Evolutionary conservation across 805 yeast species (phyloP).

Genomic region (Blastobotrys terrestris): DNA sequence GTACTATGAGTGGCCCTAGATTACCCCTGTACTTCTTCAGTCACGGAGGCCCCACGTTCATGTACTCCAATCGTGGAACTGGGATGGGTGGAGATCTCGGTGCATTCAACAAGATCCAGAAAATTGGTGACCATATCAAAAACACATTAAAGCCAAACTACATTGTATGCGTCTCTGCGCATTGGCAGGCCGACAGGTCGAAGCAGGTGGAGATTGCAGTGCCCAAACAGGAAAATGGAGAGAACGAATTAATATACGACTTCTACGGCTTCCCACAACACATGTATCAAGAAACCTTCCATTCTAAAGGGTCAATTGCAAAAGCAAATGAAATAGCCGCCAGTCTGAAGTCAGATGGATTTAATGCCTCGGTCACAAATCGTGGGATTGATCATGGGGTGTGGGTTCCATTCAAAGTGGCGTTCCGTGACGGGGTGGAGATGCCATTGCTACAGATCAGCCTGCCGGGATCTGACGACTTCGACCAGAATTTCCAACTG

Average conservation of each 20-base stretch:
- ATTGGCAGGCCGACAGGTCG: constrained; percentile 49
- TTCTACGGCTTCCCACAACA: constrained; percentile 65
- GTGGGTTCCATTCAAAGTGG: constrained; percentile 75
- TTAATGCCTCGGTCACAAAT: constrained; percentile 35
- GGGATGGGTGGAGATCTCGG: constrained; percentile 40
- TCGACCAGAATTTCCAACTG: constrained; percentile 39
- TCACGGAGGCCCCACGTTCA: constrained; percentile 83
- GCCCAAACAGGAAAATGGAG: constrained; percentile 30
- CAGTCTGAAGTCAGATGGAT: constrained; percentile 38
- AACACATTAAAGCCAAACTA: constrained; percentile 49
- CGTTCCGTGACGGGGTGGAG: constrained; percentile 36
- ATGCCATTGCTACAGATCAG: constrained; percentile 41
- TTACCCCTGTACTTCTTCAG: constrained; percentile 61
- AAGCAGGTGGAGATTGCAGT: constrained; percentile 8
- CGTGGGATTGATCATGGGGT: constrained; percentile 80
- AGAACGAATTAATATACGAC: constrained; percentile 59
- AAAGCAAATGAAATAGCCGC: constrained; percentile 42
- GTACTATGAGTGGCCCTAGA: not conserved
- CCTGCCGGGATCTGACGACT: constrained; percentile 33
- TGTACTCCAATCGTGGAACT: constrained; percentile 46
- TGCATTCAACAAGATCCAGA: constrained; percentile 48
- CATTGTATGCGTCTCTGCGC: constrained; percentile 65
- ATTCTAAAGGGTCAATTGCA: constrained; percentile 38
- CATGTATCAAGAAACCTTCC: constrained; percentile 60
- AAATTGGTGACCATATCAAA: constrained; percentile 48